Base-by-base conservation (phyloP, 371 early-diverging fungal genomes). In the Batrachochytrium dendrobatidis region DNA sequence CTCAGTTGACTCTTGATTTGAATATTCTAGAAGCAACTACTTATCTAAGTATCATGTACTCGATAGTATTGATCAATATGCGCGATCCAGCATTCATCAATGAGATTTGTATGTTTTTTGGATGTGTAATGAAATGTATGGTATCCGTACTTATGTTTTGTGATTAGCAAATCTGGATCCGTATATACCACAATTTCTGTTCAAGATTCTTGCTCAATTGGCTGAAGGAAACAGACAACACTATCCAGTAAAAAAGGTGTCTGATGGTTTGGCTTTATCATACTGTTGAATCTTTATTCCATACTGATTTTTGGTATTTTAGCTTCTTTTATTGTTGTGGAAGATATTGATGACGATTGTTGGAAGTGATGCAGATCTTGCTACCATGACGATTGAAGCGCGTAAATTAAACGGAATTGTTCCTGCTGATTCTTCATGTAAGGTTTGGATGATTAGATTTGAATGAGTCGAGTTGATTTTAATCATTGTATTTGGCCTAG, bases 181-280 rank as follows among this genome's bases (percentile, higher is more conserved):
- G 17, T 75, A 77, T 0, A 35, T 86, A 58, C 61, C 81, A 0
- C 83, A 80, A 28, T 83, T 77, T 34, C 63, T 89, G 20, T 87
- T 86, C 63, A 79, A 77, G 15, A 64, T 86, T 20, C 73, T 89
- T 8, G 74, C 84, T 15, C 78, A 82, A 45, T 65, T 89, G 22
- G 84, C 82, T 25, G 87, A 86, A 52, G 83, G 83, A 34, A 83
- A 85, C 64, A 68, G 82, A 28, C 86, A 86, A 63, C 73, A 81
- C 56, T 89, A 85, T 71, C 91, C 89, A 0, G 83, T 88, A 7
- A 89, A 88, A 63, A 88, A 90, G 82, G 89, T 86, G 69, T 20
- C 10, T 6, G 5, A 12, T 35, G 22, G 31, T 22, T 15, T 3
- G 0, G 31, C 34, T 5, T 25, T 61, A 26, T 2, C 31, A 50